A percentile compares a stretch with the other conserved stretches of the same genome.
Evolutionary conservation across 164 flowering plant species (phyloP).

Genomic region (Umbellularia californica): DNA sequence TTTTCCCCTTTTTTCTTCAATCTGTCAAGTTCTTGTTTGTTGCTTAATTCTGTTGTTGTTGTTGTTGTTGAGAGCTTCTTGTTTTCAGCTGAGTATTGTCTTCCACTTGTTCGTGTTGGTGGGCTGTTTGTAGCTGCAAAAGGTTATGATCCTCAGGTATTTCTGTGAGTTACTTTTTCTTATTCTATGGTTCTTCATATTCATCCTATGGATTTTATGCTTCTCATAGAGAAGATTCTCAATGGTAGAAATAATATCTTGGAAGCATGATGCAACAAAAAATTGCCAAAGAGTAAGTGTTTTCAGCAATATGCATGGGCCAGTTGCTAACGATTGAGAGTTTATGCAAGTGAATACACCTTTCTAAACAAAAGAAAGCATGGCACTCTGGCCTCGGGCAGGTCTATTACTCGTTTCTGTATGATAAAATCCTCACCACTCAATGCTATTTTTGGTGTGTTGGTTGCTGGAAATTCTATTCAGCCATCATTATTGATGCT

Average conservation of each 20-base stretch:
- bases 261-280: background rate
- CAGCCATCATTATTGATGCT: background rate
- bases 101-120: constrained; percentile 90
- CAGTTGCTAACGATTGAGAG: background rate
- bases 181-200: too few species aligned
- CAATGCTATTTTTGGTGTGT: too few species aligned
- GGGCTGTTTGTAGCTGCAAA: constrained; percentile 96
- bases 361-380: background rate
- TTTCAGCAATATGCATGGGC: background rate
- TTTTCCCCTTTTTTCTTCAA: background rate
- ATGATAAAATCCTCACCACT: background rate
- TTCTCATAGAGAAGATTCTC: background rate
- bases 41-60: constrained; percentile 1
- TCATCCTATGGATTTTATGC: background rate
- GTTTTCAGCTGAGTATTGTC: constrained; percentile 77
- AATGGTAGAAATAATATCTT: background rate
- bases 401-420: background rate
- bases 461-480: background rate
- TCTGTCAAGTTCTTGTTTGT: background rate
- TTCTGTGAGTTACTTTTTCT: background rate
- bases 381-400: background rate
- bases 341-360: background rate
- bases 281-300: background rate
- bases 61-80: background rate
- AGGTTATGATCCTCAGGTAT: constrained; percentile 87